Conservation (phyloP, 2,329 filamentous ascomycete species). For the Dactylellina sp. region DNA sequence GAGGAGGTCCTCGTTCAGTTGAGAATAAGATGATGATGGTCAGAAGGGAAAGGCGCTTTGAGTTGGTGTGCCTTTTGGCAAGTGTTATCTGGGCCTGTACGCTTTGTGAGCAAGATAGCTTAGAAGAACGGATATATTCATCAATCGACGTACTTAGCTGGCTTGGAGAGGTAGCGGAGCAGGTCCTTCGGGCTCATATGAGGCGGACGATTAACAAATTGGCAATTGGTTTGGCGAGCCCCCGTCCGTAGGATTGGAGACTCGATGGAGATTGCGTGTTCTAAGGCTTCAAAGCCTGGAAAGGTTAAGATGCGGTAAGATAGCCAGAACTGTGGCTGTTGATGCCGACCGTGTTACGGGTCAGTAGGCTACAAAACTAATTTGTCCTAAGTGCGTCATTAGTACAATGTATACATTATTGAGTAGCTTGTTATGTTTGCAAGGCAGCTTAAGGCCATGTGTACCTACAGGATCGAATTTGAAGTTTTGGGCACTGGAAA, state of each 20-base stretch:
- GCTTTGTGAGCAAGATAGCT: constrained; percentile 46
- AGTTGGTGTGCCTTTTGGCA: constrained; percentile 57
- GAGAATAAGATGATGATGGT: constrained; percentile 69
- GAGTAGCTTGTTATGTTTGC: constrained; percentile 9
- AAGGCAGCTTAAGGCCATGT: not conserved
- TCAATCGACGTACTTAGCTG: constrained; percentile 84
- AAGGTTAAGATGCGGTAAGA: constrained; percentile 18
- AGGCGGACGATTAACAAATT: constrained; percentile 63
- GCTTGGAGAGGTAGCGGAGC: constrained; percentile 92
- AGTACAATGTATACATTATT: too few relatives aligned
- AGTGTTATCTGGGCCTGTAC: constrained; percentile 74
- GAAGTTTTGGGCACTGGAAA: constrained; percentile 16
- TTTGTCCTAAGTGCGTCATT: not conserved
- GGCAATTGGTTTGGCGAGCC: constrained; percentile 35
- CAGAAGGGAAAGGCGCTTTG: constrained; percentile 43
- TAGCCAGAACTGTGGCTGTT: constrained; percentile 55
- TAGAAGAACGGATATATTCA: too few relatives aligned
- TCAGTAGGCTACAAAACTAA: constrained; percentile 3
- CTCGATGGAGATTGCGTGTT: constrained; percentile 27
- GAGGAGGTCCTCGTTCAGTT: constrained; percentile 66
- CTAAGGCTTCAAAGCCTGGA: constrained; percentile 46
- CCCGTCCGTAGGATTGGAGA: constrained; percentile 45
- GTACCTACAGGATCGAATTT: constrained; percentile 37
- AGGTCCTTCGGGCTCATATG: constrained; percentile 94
- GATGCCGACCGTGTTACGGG: constrained; percentile 52